phyloP scores from a whole-genome alignment of 768 basidiomycete genomes.

The Pulveroboletus sp. region DNA sequence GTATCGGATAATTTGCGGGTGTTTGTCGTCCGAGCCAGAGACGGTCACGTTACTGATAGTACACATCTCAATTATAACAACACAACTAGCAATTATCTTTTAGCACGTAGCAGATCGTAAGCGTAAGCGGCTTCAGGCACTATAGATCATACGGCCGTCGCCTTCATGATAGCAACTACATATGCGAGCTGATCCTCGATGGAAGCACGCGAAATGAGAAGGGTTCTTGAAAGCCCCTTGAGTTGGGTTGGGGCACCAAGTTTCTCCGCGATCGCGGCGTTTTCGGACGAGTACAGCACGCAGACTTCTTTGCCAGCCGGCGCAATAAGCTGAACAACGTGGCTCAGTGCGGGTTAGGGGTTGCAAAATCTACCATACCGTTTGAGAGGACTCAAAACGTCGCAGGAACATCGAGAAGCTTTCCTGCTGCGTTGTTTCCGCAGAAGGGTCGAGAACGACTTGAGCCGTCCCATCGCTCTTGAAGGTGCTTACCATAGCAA shows the following conservation, averaged over 20 bases:
- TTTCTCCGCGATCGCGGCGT: slow-evolving; percentile 39
- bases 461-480: slow-evolving; percentile 48
- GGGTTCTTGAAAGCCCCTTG: slow-evolving; percentile 37
- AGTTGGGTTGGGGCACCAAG: slow-evolving; percentile 47
- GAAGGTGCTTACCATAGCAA: slow-evolving; percentile 49
- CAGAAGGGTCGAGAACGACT: slow-evolving; percentile 37
- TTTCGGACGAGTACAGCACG: slow-evolving; percentile 55
- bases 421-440: slow-evolving; percentile 38
- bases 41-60: not conserved
- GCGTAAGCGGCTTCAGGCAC: not conserved
- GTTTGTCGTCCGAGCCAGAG: slow-evolving; percentile 10
- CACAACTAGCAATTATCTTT: not conserved
- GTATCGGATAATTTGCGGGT: slow-evolving; percentile 15
- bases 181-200: slow-evolving; percentile 60
- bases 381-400: slow-evolving; percentile 48
- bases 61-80: not conserved
- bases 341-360: not conserved
- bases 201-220: slow-evolving; percentile 52
- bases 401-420: slow-evolving; percentile 46
- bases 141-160: slow-evolving; percentile 13
- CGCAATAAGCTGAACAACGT: slow-evolving; percentile 48
- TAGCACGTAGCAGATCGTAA: not conserved
- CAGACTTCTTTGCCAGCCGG: slow-evolving; percentile 49
- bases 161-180: slow-evolving; percentile 44
- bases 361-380: slow-evolving; percentile 37